phyloP scores from a whole-genome alignment of 495 filamentous ascomycete genomes.

The Xylaria cubensis region DNA sequence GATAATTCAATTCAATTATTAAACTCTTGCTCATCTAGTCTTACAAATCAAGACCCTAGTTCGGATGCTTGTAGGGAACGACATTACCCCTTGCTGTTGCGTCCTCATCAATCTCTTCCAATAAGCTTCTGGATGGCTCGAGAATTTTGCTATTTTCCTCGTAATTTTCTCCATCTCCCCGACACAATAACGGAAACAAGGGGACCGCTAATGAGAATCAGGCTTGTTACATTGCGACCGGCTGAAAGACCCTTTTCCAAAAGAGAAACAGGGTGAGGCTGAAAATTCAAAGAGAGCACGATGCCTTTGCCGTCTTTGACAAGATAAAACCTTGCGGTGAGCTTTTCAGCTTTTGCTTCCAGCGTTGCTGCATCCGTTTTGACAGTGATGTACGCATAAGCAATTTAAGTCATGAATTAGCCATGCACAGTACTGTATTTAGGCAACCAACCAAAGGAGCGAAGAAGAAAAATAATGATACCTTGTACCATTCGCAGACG shows the following conservation, averaged over 20 bases:
- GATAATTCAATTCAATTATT: too few relatives aligned
- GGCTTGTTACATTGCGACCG: background rate
- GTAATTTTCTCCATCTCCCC: background rate
- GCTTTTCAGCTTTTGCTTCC: background rate
- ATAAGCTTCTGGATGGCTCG: too few relatives aligned
- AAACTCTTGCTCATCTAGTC: too few relatives aligned
- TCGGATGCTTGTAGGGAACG: too few relatives aligned
- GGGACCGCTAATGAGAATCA: background rate
- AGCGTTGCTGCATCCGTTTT: background rate
- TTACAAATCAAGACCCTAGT: too few relatives aligned
- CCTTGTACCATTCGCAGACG: background rate
- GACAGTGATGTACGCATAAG: conserved; percentile 12
- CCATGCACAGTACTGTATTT: background rate
- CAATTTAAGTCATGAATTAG: background rate
- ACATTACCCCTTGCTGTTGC: too few relatives aligned
- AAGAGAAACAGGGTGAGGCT: background rate
- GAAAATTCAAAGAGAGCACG: background rate
- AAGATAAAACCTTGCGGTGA: background rate
- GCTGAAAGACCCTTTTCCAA: background rate
- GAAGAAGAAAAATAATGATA: background rate
- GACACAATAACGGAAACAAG: background rate
- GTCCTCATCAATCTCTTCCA: too few relatives aligned
- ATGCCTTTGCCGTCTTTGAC: background rate
- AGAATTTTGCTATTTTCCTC: too few relatives aligned
- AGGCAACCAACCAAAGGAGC: background rate